These are phyloP conservation scores for Plantago lanceolata DNA, from an alignment of 305 asterid genomes.

Conservation along the genomic window DNA sequence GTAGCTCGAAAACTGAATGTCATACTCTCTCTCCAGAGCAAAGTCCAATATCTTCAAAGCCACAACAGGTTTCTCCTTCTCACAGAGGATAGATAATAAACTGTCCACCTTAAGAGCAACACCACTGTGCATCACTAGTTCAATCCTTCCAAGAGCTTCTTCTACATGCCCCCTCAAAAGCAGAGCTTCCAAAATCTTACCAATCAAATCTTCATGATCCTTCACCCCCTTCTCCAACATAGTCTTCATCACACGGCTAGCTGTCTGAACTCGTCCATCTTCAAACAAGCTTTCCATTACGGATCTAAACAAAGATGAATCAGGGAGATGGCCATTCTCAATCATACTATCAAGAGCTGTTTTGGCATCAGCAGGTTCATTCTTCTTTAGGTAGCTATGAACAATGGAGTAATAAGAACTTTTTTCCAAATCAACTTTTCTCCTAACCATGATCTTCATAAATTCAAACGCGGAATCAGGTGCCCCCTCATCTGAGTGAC, in stretches of 20 bases:
- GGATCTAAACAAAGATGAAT: constrained; percentile 57
- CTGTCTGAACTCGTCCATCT: constrained; percentile 89
- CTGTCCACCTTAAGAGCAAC: constrained; percentile 55
- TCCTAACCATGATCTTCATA: constrained; percentile 62
- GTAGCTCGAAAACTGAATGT: constrained; percentile 45
- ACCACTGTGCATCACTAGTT: constrained; percentile 59
- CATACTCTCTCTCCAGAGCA: constrained; percentile 54
- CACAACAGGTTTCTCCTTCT: constrained; percentile 66
- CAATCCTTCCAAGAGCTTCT: constrained; percentile 87
- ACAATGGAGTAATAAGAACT: constrained; percentile 57
- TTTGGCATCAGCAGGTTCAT: constrained; percentile 77
- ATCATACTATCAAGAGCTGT: constrained; percentile 75
- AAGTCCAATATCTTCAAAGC: constrained; percentile 71
- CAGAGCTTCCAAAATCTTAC: constrained; percentile 67
- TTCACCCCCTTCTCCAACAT: constrained; percentile 82
- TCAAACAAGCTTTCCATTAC: constrained; percentile 78
- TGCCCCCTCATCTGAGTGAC: constrained; percentile 67
- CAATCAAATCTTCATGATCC: constrained; percentile 62
- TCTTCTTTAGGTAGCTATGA: constrained; percentile 56
- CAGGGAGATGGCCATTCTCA: constrained; percentile 72
- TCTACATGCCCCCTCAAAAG: constrained; percentile 85
- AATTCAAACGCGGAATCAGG: constrained; percentile 72
- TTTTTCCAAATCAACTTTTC: constrained; percentile 50
- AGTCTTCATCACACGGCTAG: constrained; percentile 84
- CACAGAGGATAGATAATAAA: constrained; percentile 56